Base-by-base conservation (phyloP, 768 basidiomycete genomes). In the Lactarius vividus region DNA sequence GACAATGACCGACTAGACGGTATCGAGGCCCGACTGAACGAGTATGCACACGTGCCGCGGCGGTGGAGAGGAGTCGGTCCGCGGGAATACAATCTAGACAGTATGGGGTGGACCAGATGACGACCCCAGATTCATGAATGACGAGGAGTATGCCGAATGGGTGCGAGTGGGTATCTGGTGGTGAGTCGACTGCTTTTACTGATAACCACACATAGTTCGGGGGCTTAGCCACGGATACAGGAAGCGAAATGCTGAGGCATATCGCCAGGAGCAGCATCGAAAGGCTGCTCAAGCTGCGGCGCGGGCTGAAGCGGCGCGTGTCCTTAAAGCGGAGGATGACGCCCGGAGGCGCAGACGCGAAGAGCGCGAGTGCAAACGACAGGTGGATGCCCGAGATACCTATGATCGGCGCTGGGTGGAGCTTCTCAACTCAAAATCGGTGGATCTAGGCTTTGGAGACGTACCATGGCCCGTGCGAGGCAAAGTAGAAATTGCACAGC, bases 131-230 rank as follows among this genome's bases (percentile, higher is more conserved):
- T 69, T 74, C 57, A 89, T 96, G 89, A 87, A 88, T 66, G 93
- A 95, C 9, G 89, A 95, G 70, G 88, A 92, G 66, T 96, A 96
- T 70, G 85, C 89, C 1, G 91, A 93, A 71, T 96, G 91, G 90
- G 78, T 96, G 59, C 79, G 94, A 68, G 76, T 82, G 31, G 92
- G 92, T 56, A 96, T 97, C 91, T 94, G 91, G 80, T 84, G 85
- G 85, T 88, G 66, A 46, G 85, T 76, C 46, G 6, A 59, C 18
- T n/a, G 9, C 9, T 7, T 18, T 11, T 64, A 40, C 16, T 20
- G n/a, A 61, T 7, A 20, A 20, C 57, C n/a, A 39, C 54, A 39
- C 33, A 54, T 46, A 53, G 59, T 65, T 60, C 63, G 57, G 65
- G 55, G 35, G 23, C 57, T 59, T 53, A 52, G 42, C 64, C 57